Evolutionary conservation across 1,284 basidiomycete genomes (phyloP), one percentile per base, ranked within the genome.

Genomic region (Irpex sp.): DNA sequence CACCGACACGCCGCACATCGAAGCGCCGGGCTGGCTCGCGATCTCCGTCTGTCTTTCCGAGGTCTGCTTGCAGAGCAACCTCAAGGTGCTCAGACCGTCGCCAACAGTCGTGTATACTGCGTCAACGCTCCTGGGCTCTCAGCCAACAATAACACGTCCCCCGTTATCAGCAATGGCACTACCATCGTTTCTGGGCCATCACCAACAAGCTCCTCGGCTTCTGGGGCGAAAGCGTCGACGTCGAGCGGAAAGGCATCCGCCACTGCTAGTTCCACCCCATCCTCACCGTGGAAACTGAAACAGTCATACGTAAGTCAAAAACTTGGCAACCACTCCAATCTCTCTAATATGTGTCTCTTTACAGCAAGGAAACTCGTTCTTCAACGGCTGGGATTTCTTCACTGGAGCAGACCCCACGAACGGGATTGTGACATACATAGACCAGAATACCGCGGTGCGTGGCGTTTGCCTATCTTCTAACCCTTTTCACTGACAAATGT

Each of bases 351-450:
- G 26, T 49, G 63, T 47, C 60, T 43, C 63, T 35, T 43, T 64
- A 31, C 67, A 89, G 86, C 74, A 81, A 65, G 90, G 90, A 11
- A 77, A 76, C 58, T 78, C 77, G 54, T 96, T 95, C 79, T 96
- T 95, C 68, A 78, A 90, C 71, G 87, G 87, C 59, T 96, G 90
- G 90, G 72, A 83, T 68, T 96, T 95, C 75, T 93, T 83, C 76
- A 82, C 80, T 15, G 78, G 70, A 59, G 68, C 78, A 1, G 95
- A 97, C 77, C 92, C 95, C 0, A 97, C 94, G 0, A 78, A 92
- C 72, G 95, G 94, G 69, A 77, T 74, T 65, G 83, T 85, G 56
- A 72, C 84, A 66, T 92, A 85, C 70, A 73, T 89, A 6, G 80
- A 84, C 70, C 76, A 85, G 70, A 65, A 67, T 57, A 82, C 83